A percentile compares a stretch with the other conserved stretches of the same genome.
phyloP scores from a whole-genome alignment of 768 basidiomycete species.

The Pleurotus djamor region DNA sequence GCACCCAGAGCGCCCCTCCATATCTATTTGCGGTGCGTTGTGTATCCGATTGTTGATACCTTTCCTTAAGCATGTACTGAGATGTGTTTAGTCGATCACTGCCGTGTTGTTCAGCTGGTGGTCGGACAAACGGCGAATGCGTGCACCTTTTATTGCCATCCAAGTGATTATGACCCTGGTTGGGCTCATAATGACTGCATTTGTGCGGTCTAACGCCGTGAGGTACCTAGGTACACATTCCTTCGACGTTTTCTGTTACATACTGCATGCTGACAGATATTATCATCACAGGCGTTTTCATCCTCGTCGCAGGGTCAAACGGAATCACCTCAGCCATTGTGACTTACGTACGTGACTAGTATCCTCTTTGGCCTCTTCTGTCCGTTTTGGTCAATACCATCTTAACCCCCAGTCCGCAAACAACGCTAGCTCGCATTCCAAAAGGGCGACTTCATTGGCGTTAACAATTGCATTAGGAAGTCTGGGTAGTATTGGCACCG shows the following conservation, averaged over 20 bases:
- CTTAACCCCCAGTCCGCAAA: slow-evolving; percentile 36
- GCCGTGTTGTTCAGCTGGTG: slow-evolving; percentile 43
- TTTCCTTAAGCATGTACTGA: not conserved
- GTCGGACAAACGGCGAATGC: slow-evolving; percentile 41
- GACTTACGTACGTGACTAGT: slow-evolving; percentile 38
- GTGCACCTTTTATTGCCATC: slow-evolving; percentile 39
- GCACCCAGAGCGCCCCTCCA: slow-evolving; percentile 42
- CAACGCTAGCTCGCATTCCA: slow-evolving; percentile 48
- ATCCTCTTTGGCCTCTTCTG: slow-evolving; percentile 1
- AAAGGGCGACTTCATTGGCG: slow-evolving; percentile 45
- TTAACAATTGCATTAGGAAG: slow-evolving; percentile 45
- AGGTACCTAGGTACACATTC: slow-evolving; percentile 36
- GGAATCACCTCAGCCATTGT: slow-evolving; percentile 46
- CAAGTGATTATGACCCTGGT: slow-evolving; percentile 37
- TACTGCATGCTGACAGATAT: not conserved
- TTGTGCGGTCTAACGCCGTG: slow-evolving; percentile 27
- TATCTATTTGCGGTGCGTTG: slow-evolving; percentile 44
- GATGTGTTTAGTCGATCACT: slow-evolving; percentile 26
- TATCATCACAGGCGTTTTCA: slow-evolving; percentile 36
- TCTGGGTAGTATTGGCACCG: slow-evolving; percentile 47
- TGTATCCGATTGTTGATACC: not conserved
- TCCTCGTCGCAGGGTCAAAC: slow-evolving; percentile 41
- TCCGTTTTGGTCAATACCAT: not conserved
- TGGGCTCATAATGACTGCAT: slow-evolving; percentile 42
- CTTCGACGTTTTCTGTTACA: not conserved